These are phyloP conservation scores for Sergeia podlipaevii DNA, from an alignment of 208 protist genomes.

Conservation along the genomic window DNA sequence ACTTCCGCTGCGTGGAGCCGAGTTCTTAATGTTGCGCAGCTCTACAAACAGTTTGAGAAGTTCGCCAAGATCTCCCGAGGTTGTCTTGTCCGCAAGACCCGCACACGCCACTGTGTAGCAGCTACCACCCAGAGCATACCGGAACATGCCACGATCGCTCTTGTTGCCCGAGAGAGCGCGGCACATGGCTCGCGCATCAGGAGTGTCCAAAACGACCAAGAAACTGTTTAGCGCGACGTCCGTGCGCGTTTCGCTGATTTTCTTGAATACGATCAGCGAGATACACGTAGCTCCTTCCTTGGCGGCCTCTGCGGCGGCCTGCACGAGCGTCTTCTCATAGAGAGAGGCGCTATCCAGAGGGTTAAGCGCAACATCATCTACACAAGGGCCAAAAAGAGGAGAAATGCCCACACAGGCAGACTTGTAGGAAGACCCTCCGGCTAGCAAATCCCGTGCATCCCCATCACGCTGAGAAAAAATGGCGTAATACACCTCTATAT, in stretches of 20 bases:
- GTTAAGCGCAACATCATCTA: conserved; percentile 23
- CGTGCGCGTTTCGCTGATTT: conserved; percentile 10
- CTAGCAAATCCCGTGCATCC: conserved; percentile 28
- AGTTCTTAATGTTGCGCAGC: conserved; percentile 24
- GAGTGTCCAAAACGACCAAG: conserved; percentile 26
- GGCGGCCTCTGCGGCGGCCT: conserved; percentile 14
- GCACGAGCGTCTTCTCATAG: conserved; percentile 18
- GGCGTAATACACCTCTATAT: too few species aligned
- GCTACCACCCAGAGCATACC: conserved; percentile 39
- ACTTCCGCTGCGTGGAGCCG: conserved; percentile 36
- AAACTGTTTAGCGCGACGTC: conserved; percentile 47
- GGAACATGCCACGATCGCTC: conserved; percentile 27
- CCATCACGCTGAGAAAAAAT: too few species aligned
- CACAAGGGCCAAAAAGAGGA: conserved; percentile 50
- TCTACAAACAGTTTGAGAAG: conserved; percentile 10
- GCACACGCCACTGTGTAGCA: conserved; percentile 37
- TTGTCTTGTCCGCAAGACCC: conserved; percentile 16
- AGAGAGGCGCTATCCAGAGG: conserved; percentile 6
- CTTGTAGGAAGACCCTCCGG: conserved; percentile 10
- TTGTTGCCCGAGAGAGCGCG: conserved; percentile 10
- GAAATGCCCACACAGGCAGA: conserved; percentile 27
- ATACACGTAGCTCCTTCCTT: conserved; percentile 21
- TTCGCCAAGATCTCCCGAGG: conserved; percentile 12
- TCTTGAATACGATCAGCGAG: conserved; percentile 27
- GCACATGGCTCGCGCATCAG: conserved; percentile 10